Conservation (phyloP, 192 early-diverging fungal genomes). For the Coemansia sp. region DNA sequence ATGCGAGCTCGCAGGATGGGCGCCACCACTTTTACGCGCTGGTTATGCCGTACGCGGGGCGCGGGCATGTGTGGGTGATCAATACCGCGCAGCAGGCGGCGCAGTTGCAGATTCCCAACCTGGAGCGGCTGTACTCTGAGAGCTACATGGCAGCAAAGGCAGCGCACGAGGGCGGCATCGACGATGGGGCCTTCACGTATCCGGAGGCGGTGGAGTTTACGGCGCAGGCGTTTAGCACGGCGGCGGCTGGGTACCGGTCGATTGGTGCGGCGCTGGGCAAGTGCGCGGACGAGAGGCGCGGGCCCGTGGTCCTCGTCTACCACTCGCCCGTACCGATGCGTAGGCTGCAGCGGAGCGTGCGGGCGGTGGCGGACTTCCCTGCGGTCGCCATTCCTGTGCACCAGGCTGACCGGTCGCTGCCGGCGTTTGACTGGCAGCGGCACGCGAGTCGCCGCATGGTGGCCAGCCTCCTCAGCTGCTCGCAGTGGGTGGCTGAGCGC, state of each 20-base stretch:
- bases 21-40: slow-evolving; percentile 63
- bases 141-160: slow-evolving; percentile 26
- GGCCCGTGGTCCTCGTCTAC: slow-evolving; percentile 70
- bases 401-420: slow-evolving; percentile 68
- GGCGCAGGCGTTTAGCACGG: slow-evolving; percentile 24
- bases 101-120: slow-evolving; percentile 69
- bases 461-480: slow-evolving; percentile 69
- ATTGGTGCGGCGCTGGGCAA: slow-evolving; percentile 62
- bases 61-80: slow-evolving; percentile 73
- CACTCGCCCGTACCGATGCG: slow-evolving; percentile 63
- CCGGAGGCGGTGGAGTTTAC: slow-evolving; percentile 34
- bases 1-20: slow-evolving; percentile 50
- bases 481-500: slow-evolving; percentile 71
- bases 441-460: slow-evolving; percentile 71
- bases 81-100: slow-evolving; percentile 57
- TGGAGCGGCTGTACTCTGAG: slow-evolving; percentile 66
- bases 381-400: slow-evolving; percentile 66
- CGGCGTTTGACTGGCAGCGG: slow-evolving; percentile 83
- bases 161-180: slow-evolving; percentile 4
- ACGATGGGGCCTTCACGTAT: slow-evolving; percentile 45
- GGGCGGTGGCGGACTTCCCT: slow-evolving; percentile 68
- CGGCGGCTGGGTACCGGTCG: slow-evolving; percentile 37
- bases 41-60: slow-evolving; percentile 58
- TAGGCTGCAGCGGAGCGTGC: slow-evolving; percentile 52
- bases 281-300: slow-evolving; percentile 60